A percentile compares a stretch with the other conserved stretches of the same genome.
Conservation (phyloP, 2,329 filamentous ascomycete genomes). For the Diaporthe helianthi region DNA sequence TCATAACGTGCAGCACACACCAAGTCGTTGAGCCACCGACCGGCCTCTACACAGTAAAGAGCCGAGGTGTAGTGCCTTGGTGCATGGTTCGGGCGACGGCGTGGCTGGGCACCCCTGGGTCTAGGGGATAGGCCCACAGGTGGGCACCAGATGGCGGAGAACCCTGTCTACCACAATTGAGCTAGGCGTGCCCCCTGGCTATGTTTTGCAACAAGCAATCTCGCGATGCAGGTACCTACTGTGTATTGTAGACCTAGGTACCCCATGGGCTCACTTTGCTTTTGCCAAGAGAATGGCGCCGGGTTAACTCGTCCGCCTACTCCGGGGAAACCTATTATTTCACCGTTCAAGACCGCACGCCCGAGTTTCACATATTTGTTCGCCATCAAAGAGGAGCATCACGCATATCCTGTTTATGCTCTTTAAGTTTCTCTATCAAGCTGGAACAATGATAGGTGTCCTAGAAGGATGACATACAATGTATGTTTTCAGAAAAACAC, state of each 20-base stretch:
- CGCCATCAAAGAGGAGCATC: too few relatives aligned
- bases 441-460: too few relatives aligned
- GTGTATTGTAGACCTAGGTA: too few relatives aligned
- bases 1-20: neutral
- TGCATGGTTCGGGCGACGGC: neutral
- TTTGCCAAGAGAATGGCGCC: neutral
- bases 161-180: conserved; percentile 1
- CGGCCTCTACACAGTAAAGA: conserved; percentile 9
- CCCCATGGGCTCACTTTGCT: neutral
- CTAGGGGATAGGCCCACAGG: neutral
- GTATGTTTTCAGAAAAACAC: too few relatives aligned
- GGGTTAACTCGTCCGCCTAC: too few relatives aligned
- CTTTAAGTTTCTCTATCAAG: too few relatives aligned
- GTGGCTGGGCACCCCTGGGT: neutral
- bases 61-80: conserved; percentile 16
- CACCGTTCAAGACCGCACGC: too few relatives aligned
- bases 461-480: too few relatives aligned
- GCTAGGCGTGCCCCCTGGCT: neutral
- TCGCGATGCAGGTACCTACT: conserved; percentile 9
- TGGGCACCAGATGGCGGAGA: conserved; percentile 12
- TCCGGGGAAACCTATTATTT: too few relatives aligned
- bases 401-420: too few relatives aligned
- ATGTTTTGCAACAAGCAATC: neutral
- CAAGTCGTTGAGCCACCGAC: neutral
- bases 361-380: too few relatives aligned